phyloP scores from a whole-genome alignment of 2,329 filamentous ascomycete genomes.

The Lecanosticta acicola region DNA sequence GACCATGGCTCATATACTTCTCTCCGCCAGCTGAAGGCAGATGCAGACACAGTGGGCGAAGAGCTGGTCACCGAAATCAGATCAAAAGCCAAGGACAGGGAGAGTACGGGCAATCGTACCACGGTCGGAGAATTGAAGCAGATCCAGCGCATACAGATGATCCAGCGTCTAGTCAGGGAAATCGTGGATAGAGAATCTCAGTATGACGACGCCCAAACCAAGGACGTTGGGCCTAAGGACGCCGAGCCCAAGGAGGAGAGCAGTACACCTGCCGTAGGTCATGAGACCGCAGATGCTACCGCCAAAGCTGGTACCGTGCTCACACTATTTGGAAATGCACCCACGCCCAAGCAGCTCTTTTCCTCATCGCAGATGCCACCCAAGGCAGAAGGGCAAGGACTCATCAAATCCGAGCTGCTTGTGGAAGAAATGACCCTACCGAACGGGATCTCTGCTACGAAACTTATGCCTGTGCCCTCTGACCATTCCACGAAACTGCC shows the following conservation, averaged over 20 bases:
- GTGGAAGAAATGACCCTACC: slow-evolving; percentile 65
- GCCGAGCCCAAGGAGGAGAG: slow-evolving; percentile 20
- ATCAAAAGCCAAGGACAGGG: slow-evolving; percentile 22
- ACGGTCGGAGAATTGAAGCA: slow-evolving; percentile 36
- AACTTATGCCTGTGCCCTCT: slow-evolving; percentile 53
- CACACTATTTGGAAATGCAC: slow-evolving; percentile 70
- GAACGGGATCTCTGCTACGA: slow-evolving; percentile 65
- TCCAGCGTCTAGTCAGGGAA: slow-evolving; percentile 26
- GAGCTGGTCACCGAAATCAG: slow-evolving; percentile 35
- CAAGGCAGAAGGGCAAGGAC: slow-evolving; percentile 7
- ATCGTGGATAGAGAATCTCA: slow-evolving; percentile 27
- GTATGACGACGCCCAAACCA: slow-evolving; percentile 4
- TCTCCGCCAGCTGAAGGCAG: slow-evolving; percentile 39
- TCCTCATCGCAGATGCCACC: slow-evolving; percentile 63
- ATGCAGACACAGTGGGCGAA: slow-evolving; percentile 38
- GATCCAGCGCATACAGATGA: slow-evolving; percentile 28
- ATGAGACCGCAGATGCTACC: not conserved
- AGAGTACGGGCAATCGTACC: slow-evolving; percentile 20
- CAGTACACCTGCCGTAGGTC: slow-evolving; percentile 10
- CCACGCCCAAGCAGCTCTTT: slow-evolving; percentile 71
- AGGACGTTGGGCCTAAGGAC: not conserved
- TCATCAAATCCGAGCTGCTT: slow-evolving; percentile 31
- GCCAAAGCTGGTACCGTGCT: slow-evolving; percentile 55
- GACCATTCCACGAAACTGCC: slow-evolving; percentile 45
- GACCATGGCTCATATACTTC: slow-evolving; percentile 36